These are phyloP conservation scores for Aspergillus fijiensis DNA, from an alignment of 2,329 filamentous ascomycete genomes.

Conservation along the genomic window DNA sequence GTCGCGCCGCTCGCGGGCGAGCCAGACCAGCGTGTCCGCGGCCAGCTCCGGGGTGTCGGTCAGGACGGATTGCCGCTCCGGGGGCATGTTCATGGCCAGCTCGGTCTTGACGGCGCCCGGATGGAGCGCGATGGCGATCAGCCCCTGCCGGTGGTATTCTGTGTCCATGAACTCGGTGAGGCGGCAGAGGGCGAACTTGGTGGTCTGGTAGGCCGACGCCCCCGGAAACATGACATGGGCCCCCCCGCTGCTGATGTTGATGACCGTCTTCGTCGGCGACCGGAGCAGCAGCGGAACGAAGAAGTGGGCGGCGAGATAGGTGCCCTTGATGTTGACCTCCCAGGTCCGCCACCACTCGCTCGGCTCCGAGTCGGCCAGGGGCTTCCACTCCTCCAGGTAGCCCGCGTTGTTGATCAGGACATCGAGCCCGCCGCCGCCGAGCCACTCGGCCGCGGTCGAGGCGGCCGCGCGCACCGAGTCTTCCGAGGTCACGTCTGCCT, in stretches of 20 bases:
- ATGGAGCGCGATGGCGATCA: slow-evolving; percentile 45
- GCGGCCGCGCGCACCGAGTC: slow-evolving; percentile 36
- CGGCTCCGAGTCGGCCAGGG: slow-evolving; percentile 38
- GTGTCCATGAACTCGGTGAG: slow-evolving; percentile 51
- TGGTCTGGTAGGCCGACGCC: slow-evolving; percentile 47
- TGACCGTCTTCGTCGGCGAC: slow-evolving; percentile 41
- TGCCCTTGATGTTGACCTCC: slow-evolving; percentile 52
- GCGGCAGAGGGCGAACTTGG: slow-evolving; percentile 52
- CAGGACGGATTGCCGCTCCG: slow-evolving; percentile 23
- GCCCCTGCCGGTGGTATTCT: slow-evolving; percentile 48
- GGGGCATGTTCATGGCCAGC: slow-evolving; percentile 33
- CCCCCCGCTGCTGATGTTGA: slow-evolving; percentile 51
- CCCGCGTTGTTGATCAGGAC: slow-evolving; percentile 53
- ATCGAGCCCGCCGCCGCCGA: slow-evolving; percentile 40
- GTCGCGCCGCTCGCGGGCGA: slow-evolving; percentile 43
- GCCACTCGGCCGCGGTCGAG: slow-evolving; percentile 31
- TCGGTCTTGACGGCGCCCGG: slow-evolving; percentile 45
- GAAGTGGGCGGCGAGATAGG: slow-evolving; percentile 47
- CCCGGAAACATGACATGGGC: slow-evolving; percentile 33
- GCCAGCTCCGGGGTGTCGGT: slow-evolving; percentile 42
- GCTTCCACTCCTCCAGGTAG: slow-evolving; percentile 24
- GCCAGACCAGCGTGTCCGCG: slow-evolving; percentile 47
- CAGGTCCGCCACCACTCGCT: slow-evolving; percentile 45
- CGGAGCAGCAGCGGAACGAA: slow-evolving; percentile 47
- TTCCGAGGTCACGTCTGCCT: slow-evolving; percentile 45